Base-by-base conservation (phyloP, 2,329 filamentous ascomycete genomes). In the Aspergillus calidoustus region DNA sequence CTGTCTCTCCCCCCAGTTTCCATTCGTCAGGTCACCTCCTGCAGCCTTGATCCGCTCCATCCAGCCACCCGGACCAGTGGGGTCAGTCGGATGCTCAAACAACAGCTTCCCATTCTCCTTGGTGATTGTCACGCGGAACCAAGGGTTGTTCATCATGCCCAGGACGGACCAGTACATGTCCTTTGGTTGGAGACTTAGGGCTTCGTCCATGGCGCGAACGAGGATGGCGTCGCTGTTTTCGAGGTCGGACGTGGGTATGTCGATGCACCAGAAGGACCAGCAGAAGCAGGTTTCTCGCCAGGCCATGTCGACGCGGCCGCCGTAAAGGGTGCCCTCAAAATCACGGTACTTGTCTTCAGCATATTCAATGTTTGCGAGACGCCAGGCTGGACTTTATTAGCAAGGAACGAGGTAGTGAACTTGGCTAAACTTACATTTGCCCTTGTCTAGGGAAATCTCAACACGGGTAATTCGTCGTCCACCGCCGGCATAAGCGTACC, bases 71-170 rank as follows among this genome's bases (percentile, higher is more conserved):
- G 90, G 84, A 66, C 89, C 88, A 0, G 89, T 88, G 7, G 93
- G 91, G 65, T 93, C 90, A 3, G 92, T 96, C 0, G 93, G 93
- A 69, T 97, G 93, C 74, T 97, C 93, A 68, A 97, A 97, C 6
- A 86, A 83, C 47, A 97, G 77, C 7, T 72, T 77, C 17, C 86
- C 81, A 0, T 82, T 83, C 62, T 93, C 88, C 59, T 88, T 88
- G 56, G 87, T 86, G 58, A 97, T 90, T 2, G 88, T 86, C 1
- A 97, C 85, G 5, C 93, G 85, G 75, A 90, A 97, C 93, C 93
- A 97, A 0, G 92, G 91, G 69, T 97, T 97, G 78, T 97, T 97
- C 93, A 97, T 97, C 93, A 97, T 97, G 0, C 93, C 93, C 44
- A 97, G 80, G 2, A 96, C 92, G 63, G 88, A 93, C 93, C 93